These are phyloP conservation scores for Dictyostelium firmibasis DNA, from an alignment of 78 protist species.

Conservation along the genomic window DNA sequence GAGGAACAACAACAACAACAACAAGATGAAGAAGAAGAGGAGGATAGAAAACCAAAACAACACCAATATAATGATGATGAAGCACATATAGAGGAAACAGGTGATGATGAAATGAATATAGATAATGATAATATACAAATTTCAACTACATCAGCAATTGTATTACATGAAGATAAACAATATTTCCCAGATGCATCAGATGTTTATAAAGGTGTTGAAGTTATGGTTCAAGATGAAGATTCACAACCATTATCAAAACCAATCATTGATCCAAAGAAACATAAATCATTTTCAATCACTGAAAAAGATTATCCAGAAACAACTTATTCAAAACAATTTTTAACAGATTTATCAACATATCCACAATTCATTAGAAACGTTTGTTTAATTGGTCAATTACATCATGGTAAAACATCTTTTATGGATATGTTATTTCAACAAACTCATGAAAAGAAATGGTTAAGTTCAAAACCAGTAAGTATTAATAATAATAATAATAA, in stretches of 20 bases:
- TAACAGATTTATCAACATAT: constrained; percentile 70
- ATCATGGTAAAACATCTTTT: constrained; percentile 97
- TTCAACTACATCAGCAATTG: constrained; percentile 69
- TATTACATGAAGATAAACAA: constrained; percentile 98
- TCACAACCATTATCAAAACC: constrained; percentile 96
- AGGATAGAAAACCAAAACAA: constrained; percentile 91
- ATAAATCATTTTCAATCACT: not conserved
- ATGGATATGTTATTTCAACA: constrained; percentile 93
- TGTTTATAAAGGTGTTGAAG: constrained; percentile 93
- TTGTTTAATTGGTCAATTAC: constrained; percentile 92
- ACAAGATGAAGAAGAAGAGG: constrained; percentile 91
- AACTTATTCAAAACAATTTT: constrained; percentile 58
- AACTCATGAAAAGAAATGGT: constrained; percentile 90
- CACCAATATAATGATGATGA: constrained; percentile 55
- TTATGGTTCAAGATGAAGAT: constrained; percentile 99
- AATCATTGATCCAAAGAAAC: constrained; percentile 92
- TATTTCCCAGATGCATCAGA: constrained; percentile 96
- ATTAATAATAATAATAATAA: too few relatives aligned
- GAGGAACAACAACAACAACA: constrained; percentile 80
- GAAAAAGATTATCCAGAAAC: constrained; percentile 73
- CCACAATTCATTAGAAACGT: constrained; percentile 95
- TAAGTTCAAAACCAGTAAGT: constrained; percentile 64
- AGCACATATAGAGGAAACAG: constrained; percentile 82
- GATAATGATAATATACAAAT: not conserved
- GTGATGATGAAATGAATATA: not conserved